Evolutionary conservation across 768 basidiomycete species (phyloP).

Genomic region (Russula lepida): DNA sequence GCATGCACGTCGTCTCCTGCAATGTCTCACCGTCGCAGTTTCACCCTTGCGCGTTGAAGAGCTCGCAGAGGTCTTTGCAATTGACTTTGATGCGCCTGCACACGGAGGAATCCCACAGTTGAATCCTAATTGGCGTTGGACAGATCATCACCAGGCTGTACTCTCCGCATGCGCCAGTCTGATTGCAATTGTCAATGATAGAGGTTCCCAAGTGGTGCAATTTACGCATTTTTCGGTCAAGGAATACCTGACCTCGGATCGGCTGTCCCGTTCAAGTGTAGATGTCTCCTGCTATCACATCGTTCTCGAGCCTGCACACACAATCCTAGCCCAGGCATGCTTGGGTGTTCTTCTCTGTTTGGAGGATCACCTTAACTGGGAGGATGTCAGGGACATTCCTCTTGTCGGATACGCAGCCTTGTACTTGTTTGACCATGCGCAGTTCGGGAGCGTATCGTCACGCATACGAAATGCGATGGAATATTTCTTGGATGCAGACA

Average conservation of each 20-base stretch:
- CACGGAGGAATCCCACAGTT: background rate
- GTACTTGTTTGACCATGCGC: background rate
- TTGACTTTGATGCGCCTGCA: background rate
- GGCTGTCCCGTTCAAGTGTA: background rate
- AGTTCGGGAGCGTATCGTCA: background rate
- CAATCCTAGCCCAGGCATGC: background rate
- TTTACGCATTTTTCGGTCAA: constrained; percentile 8
- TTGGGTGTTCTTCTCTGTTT: background rate
- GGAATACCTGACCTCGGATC: constrained; percentile 1
- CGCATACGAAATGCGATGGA: background rate
- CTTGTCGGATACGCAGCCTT: background rate
- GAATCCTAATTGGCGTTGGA: background rate
- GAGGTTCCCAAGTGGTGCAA: background rate
- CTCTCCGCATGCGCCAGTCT: constrained; percentile 5
- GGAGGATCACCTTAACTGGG: background rate
- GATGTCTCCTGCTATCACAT: background rate
- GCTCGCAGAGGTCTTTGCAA: constrained; percentile 3
- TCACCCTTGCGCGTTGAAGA: background rate
- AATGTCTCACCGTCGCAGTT: constrained; percentile 1
- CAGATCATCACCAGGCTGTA: background rate
- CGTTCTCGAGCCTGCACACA: background rate
- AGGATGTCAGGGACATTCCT: background rate
- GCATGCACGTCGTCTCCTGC: constrained; percentile 1
- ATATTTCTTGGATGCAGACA: background rate
- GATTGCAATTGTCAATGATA: background rate